phyloP scores from a whole-genome alignment of 1,284 basidiomycete genomes.

The Cryptococcus sp. region DNA sequence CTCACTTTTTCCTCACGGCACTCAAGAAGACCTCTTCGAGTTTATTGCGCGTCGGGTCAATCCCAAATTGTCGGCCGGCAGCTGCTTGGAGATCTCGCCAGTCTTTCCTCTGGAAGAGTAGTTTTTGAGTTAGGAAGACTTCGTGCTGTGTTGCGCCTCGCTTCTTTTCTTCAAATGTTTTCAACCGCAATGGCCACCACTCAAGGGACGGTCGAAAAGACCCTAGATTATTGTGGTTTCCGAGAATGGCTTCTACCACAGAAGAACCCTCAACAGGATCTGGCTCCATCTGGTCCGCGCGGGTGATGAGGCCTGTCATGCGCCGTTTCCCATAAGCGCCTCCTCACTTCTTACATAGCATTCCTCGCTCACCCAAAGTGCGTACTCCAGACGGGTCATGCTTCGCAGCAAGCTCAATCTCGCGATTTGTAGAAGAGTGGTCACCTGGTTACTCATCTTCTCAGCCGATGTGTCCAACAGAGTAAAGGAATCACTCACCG shows the following conservation, averaged over 20 bases:
- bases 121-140: constrained; percentile 1
- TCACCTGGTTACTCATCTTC: constrained; percentile 13
- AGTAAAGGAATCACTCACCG: constrained; percentile 9
- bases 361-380: constrained; percentile 19
- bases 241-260: constrained; percentile 12
- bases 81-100: constrained; percentile 16
- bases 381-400: constrained; percentile 18
- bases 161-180: constrained; percentile 9
- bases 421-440: constrained; percentile 6
- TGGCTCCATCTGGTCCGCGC: constrained; percentile 22
- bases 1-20: constrained; percentile 13
- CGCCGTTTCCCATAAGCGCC: background rate
- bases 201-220: constrained; percentile 12
- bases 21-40: constrained; percentile 10
- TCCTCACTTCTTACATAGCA: background rate
- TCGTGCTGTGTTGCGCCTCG: background rate
- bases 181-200: constrained; percentile 17
- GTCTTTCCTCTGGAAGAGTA: constrained; percentile 9
- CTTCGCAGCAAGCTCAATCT: constrained; percentile 14
- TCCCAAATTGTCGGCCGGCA: constrained; percentile 12
- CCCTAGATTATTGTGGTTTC: background rate
- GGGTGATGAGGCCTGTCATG: constrained; percentile 26
- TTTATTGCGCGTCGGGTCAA: constrained; percentile 1
- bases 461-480: background rate
- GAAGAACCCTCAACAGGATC: constrained; percentile 1